Percentiles rank a stretch among this genome's conserved stretches.
Conservation (phyloP, 2,329 filamentous ascomycete genomes). For the Byssochlamys sp. region DNA sequence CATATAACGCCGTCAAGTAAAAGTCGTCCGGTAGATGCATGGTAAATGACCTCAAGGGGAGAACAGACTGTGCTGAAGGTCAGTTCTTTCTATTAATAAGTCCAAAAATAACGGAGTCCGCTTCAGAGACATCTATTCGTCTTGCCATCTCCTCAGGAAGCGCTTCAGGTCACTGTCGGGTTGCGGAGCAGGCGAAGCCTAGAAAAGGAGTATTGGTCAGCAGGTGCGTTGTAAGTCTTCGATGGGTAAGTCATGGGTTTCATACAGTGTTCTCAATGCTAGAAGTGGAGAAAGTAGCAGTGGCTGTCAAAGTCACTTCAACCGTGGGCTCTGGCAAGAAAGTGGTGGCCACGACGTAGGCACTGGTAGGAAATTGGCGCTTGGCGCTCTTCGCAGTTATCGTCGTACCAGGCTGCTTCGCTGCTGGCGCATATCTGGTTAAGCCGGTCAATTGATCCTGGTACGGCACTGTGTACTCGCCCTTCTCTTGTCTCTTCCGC, state of each 20-base stretch:
- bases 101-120: neutral
- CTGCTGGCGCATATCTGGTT: constrained; percentile 54
- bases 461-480: constrained; percentile 40
- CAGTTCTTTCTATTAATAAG: neutral
- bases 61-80: neutral
- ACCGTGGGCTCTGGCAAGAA: constrained; percentile 39
- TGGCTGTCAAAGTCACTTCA: constrained; percentile 42
- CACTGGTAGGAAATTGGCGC: constrained; percentile 48
- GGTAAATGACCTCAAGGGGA: neutral
- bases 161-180: constrained; percentile 48
- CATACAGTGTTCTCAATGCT: constrained; percentile 53
- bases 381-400: constrained; percentile 45
- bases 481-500: constrained; percentile 21
- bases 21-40: neutral
- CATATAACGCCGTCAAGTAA: neutral
- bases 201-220: constrained; percentile 5
- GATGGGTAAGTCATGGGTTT: constrained; percentile 8
- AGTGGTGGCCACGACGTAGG: constrained; percentile 43
- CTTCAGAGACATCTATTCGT: constrained; percentile 28
- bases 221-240: constrained; percentile 1
- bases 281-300: constrained; percentile 41
- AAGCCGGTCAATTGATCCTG: constrained; percentile 44
- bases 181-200: constrained; percentile 47
- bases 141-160: constrained; percentile 51
- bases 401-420: constrained; percentile 48